phyloP scores from a whole-genome alignment of 208 protist genomes.

The Leishmania turanica region DNA sequence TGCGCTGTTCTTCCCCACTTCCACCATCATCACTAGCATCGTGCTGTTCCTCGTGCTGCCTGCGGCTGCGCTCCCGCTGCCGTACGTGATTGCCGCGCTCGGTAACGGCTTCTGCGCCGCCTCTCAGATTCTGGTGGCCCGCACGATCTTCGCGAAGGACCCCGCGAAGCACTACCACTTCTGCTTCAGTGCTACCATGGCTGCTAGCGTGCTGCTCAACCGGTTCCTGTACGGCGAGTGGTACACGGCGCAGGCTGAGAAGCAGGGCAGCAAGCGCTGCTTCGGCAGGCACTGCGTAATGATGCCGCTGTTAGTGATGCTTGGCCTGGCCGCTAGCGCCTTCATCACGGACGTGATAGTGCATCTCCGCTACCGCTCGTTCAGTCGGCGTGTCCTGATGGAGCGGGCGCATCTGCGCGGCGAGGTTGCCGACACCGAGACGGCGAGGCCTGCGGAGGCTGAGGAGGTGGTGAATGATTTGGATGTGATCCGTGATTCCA shows the following conservation, averaged over 20 bases:
- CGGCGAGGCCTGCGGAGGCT: background rate
- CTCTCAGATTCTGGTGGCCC: conserved; percentile 53
- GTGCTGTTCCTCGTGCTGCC: conserved; percentile 50
- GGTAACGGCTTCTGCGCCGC: conserved; percentile 64
- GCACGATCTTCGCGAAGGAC: conserved; percentile 69
- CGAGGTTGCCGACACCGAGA: conserved; percentile 19
- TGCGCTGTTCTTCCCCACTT: conserved; percentile 43
- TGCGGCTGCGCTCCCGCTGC: conserved; percentile 39
- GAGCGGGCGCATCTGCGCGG: conserved; percentile 44
- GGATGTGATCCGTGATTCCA: background rate
- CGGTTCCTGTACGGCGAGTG: conserved; percentile 71
- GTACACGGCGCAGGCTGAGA: conserved; percentile 55
- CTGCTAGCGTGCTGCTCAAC: conserved; percentile 52
- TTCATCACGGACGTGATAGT: conserved; percentile 42
- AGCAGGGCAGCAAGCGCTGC: conserved; percentile 32
- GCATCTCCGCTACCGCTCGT: conserved; percentile 43
- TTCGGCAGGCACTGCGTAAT: conserved; percentile 35
- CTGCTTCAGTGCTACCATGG: conserved; percentile 39
- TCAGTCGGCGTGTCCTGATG: conserved; percentile 35
- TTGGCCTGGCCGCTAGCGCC: conserved; percentile 34
- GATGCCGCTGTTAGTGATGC: conserved; percentile 53
- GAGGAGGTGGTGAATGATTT: background rate
- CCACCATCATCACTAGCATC: conserved; percentile 38
- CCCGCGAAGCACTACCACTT: conserved; percentile 79
- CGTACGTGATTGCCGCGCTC: conserved; percentile 52